Conservation (phyloP, 345 rosid genomes). For the Syzygium jambos region DNA sequence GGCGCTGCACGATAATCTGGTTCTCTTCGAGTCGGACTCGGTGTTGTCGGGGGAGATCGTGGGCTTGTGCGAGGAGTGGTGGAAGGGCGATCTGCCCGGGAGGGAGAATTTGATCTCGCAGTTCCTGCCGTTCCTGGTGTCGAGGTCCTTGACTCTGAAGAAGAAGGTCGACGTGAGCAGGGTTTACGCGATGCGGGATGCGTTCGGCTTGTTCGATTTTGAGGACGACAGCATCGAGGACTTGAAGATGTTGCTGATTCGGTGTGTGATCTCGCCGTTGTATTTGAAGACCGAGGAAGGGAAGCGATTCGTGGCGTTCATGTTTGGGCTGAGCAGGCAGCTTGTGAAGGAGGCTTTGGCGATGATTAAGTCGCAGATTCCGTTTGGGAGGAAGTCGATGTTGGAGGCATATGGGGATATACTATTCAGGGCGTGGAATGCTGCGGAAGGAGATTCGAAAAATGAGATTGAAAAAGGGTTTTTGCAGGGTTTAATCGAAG, state of each 20-base stretch:
- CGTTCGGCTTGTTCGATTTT: conserved; percentile 65
- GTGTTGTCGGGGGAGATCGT: conserved; percentile 52
- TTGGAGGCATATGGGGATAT: conserved; percentile 87
- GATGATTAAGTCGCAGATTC: conserved; percentile 78
- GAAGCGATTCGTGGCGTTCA: conserved; percentile 55
- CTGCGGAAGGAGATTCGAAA: conserved; percentile 37
- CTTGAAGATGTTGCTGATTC: conserved; percentile 57
- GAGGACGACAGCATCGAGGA: conserved; percentile 89
- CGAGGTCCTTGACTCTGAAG: conserved; percentile 70
- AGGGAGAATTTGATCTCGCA: conserved; percentile 70
- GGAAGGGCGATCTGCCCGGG: conserved; percentile 53
- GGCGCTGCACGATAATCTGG: conserved; percentile 54
- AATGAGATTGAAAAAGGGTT: conserved; percentile 71
- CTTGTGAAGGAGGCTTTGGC: conserved; percentile 70
- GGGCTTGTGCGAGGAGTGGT: conserved; percentile 68
- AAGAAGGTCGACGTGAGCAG: conserved; percentile 81
- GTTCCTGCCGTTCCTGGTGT: conserved; percentile 62
- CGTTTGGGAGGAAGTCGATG: conserved; percentile 74
- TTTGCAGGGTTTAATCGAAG: conserved; percentile 63
- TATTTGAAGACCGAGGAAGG: conserved; percentile 83
- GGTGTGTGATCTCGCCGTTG: conserved; percentile 73
- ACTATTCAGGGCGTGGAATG: conserved; percentile 80
- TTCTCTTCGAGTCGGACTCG: conserved; percentile 62
- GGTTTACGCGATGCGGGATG: conserved; percentile 68
- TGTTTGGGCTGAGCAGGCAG: conserved; percentile 71